Conservation (phyloP, 192 early-diverging fungal species). For the Endogone sp. region DNA sequence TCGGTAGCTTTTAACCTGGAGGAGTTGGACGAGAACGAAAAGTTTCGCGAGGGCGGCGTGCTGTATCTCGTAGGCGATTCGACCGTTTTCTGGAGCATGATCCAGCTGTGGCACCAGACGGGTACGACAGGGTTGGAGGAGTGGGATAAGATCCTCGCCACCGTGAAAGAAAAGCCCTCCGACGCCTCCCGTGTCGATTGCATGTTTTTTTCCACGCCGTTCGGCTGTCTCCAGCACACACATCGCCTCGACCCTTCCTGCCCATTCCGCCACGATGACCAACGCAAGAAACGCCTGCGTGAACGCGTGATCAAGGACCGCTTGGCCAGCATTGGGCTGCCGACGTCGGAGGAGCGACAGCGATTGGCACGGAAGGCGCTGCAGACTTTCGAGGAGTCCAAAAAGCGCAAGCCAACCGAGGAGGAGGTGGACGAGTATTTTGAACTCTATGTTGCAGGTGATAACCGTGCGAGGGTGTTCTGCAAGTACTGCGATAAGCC, state of each 20-base stretch:
- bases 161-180: neutral
- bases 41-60: neutral
- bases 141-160: neutral
- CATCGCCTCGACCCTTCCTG: neutral
- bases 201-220: neutral
- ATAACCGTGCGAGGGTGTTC: neutral
- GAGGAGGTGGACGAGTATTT: neutral
- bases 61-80: neutral
- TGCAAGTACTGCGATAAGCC: neutral
- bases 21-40: neutral
- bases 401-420: neutral
- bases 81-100: neutral
- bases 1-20: neutral
- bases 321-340: neutral
- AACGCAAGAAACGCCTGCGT: neutral
- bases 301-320: neutral
- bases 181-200: neutral
- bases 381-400: neutral
- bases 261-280: neutral
- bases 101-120: neutral
- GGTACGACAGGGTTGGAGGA: neutral
- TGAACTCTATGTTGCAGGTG: neutral
- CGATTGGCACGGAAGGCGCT: neutral
- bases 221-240: neutral
- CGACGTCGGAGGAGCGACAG: neutral